These are phyloP conservation scores for Blastobotrys serpentis DNA, from an alignment of 1,139 yeast species.

Conservation along the genomic window DNA sequence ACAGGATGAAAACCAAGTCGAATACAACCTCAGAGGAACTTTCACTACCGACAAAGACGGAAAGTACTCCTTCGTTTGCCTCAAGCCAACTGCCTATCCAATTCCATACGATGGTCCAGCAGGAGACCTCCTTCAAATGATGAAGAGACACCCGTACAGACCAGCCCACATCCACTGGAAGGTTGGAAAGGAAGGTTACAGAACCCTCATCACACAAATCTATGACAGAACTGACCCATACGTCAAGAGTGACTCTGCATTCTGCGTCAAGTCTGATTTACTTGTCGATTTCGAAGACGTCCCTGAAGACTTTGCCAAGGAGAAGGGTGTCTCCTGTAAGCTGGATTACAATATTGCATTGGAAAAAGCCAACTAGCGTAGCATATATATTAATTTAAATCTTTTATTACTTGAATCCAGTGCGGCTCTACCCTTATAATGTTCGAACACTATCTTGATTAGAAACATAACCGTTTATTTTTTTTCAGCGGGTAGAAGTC, in stretches of 20 bases:
- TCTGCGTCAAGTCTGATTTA: conserved; percentile 40
- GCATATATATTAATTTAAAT: too few relatives aligned
- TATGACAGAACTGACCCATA: conserved; percentile 35
- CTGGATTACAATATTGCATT: conserved; percentile 8
- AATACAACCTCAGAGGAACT: conserved; percentile 39
- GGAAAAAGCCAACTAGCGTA: conserved; percentile 1
- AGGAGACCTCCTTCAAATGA: conserved; percentile 38
- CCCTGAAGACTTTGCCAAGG: conserved; percentile 1
- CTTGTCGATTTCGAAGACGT: conserved; percentile 32
- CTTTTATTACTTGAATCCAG: too few relatives aligned
- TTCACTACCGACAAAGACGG: conserved; percentile 38
- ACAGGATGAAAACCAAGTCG: conserved; percentile 42
- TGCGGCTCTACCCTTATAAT: too few relatives aligned
- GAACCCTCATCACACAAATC: conserved; percentile 38
- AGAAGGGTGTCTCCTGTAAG: conserved; percentile 5
- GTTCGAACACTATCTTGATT: too few relatives aligned
- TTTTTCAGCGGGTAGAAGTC: too few relatives aligned
- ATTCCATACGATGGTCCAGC: conserved; percentile 46
- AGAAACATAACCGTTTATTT: too few relatives aligned
- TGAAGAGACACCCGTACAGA: conserved; percentile 43
- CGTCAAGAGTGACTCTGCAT: conserved; percentile 36
- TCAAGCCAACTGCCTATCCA: conserved; percentile 42
- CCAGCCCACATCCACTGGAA: conserved; percentile 44
- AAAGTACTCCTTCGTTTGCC: conserved; percentile 35
- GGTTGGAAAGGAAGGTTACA: conserved; percentile 35